A percentile compares a stretch with the other conserved stretches of the same genome.
Evolutionary conservation across 2,329 filamentous ascomycete genomes (phyloP).

Genomic region (Cyclaneusma minus): DNA sequence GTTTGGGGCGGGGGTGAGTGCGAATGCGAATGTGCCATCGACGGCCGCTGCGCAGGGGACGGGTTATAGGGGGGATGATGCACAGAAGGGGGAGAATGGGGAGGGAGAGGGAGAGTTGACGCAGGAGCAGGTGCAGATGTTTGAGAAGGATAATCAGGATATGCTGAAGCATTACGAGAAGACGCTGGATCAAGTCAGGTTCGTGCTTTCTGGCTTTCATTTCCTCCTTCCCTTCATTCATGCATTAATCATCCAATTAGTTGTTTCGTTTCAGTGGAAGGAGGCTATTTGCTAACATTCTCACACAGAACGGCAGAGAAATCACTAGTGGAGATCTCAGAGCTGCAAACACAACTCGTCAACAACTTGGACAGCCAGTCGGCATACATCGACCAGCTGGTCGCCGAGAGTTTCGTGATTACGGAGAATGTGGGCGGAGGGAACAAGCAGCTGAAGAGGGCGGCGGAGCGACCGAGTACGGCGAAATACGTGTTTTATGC

Average conservation of each 20-base stretch:
- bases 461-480: constrained; percentile 53
- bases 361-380: constrained; percentile 74
- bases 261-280: neutral
- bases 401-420: constrained; percentile 67
- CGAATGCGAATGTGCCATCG: constrained; percentile 3
- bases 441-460: constrained; percentile 82
- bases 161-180: constrained; percentile 91
- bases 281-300: neutral
- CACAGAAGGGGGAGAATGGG: constrained; percentile 9
- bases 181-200: constrained; percentile 89
- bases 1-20: constrained; percentile 14
- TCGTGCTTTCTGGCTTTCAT: no score
- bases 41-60: constrained; percentile 4
- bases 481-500: constrained; percentile 69
- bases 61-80: constrained; percentile 4
- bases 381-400: constrained; percentile 77
- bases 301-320: constrained; percentile 62
- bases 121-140: constrained; percentile 78
- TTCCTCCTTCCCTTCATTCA: no score
- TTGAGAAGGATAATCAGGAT: constrained; percentile 82
- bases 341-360: constrained; percentile 79
- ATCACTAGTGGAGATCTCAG: constrained; percentile 81
- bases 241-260: neutral
- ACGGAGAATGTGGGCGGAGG: constrained; percentile 76
- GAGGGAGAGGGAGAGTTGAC: constrained; percentile 41